Conservation (phyloP, 1,284 basidiomycete species). For the Cryptococcus hybrid region DNA sequence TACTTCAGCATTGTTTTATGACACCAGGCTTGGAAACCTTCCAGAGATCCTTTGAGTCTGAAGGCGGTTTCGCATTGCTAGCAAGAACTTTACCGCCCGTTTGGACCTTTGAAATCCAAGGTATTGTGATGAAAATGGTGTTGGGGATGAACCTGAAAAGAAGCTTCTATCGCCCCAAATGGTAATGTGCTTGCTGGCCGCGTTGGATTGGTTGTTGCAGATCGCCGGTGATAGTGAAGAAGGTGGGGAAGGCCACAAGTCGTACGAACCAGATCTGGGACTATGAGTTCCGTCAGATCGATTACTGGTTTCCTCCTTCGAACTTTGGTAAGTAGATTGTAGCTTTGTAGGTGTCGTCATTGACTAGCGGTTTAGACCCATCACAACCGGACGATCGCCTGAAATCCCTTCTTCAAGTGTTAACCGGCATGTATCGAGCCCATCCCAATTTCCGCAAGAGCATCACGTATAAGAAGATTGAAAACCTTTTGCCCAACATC, state of each 20-base stretch:
- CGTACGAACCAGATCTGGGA: slow-evolving; percentile 23
- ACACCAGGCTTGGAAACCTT: slow-evolving; percentile 42
- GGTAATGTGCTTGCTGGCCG: slow-evolving; percentile 32
- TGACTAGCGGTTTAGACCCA: not conserved
- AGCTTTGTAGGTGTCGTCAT: not conserved
- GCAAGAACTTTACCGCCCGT: slow-evolving; percentile 32
- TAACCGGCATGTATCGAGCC: slow-evolving; percentile 27
- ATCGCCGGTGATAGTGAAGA: slow-evolving; percentile 29
- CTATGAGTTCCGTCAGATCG: slow-evolving; percentile 27
- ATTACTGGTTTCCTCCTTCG: slow-evolving; percentile 15
- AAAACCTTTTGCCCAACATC: slow-evolving; percentile 39
- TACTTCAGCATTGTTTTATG: slow-evolving; percentile 34
- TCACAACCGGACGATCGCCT: slow-evolving; percentile 12
- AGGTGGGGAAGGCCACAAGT: slow-evolving; percentile 11
- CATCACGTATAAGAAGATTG: slow-evolving; percentile 37
- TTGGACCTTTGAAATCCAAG: slow-evolving; percentile 40
- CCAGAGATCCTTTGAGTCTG: slow-evolving; percentile 43
- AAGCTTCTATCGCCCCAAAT: slow-evolving; percentile 26
- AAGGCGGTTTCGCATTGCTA: slow-evolving; percentile 48
- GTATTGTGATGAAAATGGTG: slow-evolving; percentile 27
- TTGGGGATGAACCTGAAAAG: slow-evolving; percentile 17
- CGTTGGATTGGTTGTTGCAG: slow-evolving; percentile 39
- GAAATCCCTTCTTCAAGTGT: slow-evolving; percentile 28
- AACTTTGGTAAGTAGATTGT: slow-evolving; percentile 13
- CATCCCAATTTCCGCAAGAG: slow-evolving; percentile 32